Conservation (phyloP, 768 basidiomycete genomes). For the Suillus paluster region DNA sequence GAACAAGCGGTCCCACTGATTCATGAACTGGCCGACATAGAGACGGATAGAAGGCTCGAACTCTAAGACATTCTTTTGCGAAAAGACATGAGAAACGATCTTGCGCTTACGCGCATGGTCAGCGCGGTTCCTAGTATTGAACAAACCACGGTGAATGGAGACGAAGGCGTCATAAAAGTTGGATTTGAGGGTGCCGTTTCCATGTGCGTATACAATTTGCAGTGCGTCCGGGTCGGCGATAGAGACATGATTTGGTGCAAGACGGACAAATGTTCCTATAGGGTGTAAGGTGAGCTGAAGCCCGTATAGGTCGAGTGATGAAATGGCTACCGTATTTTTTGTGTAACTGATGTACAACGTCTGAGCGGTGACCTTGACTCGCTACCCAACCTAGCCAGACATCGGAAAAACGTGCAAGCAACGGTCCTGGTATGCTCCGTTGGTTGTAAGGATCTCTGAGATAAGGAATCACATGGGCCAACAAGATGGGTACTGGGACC, state of each 20-base stretch:
- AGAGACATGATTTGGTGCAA: slow-evolving; percentile 79
- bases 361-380: slow-evolving; percentile 75
- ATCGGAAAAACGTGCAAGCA: slow-evolving; percentile 72
- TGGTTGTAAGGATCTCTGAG: slow-evolving; percentile 63
- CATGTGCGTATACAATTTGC: slow-evolving; percentile 76
- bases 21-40: slow-evolving; percentile 62
- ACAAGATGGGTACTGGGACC: slow-evolving; percentile 19
- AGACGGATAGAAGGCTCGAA: slow-evolving; percentile 80
- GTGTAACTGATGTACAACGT: slow-evolving; percentile 75
- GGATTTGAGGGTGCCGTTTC: slow-evolving; percentile 82
- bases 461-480: slow-evolving; percentile 49
- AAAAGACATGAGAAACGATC: slow-evolving; percentile 85
- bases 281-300: neutral
- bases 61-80: slow-evolving; percentile 82
- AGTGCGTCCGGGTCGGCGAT: slow-evolving; percentile 81
- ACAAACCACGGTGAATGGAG: slow-evolving; percentile 71
- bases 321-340: slow-evolving; percentile 65
- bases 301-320: too few relatives aligned
- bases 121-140: slow-evolving; percentile 76
- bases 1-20: slow-evolving; percentile 77
- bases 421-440: slow-evolving; percentile 68
- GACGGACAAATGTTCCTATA: slow-evolving; percentile 65
- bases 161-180: slow-evolving; percentile 84
- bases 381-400: slow-evolving; percentile 71
- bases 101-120: slow-evolving; percentile 92